Base-by-base conservation (phyloP, 2,329 filamentous ascomycete species). In the Alternaria novae-zelandiae region DNA sequence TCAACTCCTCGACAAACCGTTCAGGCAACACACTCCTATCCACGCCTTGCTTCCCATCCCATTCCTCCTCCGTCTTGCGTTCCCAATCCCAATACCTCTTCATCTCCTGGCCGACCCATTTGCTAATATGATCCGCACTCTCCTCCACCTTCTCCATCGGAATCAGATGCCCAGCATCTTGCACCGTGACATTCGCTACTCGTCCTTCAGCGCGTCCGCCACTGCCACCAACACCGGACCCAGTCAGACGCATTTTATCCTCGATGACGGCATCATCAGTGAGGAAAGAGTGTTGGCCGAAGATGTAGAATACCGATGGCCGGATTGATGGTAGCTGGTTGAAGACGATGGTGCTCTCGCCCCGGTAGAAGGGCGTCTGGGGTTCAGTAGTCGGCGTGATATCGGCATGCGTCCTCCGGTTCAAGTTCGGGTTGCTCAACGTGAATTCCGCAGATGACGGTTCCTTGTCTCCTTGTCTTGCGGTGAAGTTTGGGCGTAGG, bases 131-230 rank as follows among this genome's bases (percentile, higher is more conserved):
- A n/a, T 86, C 82, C 2, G 93, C 94, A 65, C 90, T 91, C 72
- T 87, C 83, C 3, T 73, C 82, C 0, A 92, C 91, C 43, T 87
- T 86, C 79, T 97, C 94, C 87, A 97, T 92, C 0, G 94, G 91
- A 26, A 97, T 87, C 45, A 97, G 79, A 79, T 98, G 95, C 0
- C 94, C 93, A 6, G 86, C 84, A 0, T 86, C 86, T 26, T 90
- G 81, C 8, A 96, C 80, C 15, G 88, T 83, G 6, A 92, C 85
- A 67, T 89, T 85, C 59, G 83, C 85, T 3, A 97, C 94, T 49
- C 88, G 84, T 0, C 91, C 92, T 12, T 86, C 86, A n/a, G 80
- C 79, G 5, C 77, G 83, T 51, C 91, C 87, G 17, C 93, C 87
- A 69, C 88, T 91, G 2, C 92, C 92, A 7, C 91, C 90, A 0